These are phyloP conservation scores for Nyctanthes arbortristis DNA, from an alignment of 257 asterid genomes.

Conservation along the genomic window DNA sequence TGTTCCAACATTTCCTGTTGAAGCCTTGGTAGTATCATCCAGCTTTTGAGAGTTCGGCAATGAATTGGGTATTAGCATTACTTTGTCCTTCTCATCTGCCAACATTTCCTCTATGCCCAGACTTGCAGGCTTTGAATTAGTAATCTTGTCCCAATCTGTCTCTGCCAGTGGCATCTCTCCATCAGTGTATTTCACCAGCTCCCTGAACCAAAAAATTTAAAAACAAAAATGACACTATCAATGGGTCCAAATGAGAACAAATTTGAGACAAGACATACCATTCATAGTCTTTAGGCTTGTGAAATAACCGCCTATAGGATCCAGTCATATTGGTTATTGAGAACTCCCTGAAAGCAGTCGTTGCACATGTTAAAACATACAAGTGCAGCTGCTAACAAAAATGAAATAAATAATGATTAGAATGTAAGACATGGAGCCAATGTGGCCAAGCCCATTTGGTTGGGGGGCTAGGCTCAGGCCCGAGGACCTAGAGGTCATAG, in stretches of 20 bases:
- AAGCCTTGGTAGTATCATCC: slow-evolving; percentile 22
- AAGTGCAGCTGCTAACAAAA: slow-evolving; percentile 13
- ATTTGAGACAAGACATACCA: slow-evolving; percentile 52
- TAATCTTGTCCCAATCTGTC: slow-evolving; percentile 76
- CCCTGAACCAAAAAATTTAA: slow-evolving; percentile 47
- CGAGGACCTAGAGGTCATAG: too few species aligned
- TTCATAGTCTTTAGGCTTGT: slow-evolving; percentile 81
- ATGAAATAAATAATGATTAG: background rate
- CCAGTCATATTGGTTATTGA: slow-evolving; percentile 87
- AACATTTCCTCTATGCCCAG: slow-evolving; percentile 30
- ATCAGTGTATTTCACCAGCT: slow-evolving; percentile 72
- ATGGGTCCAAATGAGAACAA: slow-evolving; percentile 13
- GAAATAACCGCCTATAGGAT: slow-evolving; percentile 86
- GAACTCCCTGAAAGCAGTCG: slow-evolving; percentile 66
- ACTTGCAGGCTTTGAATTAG: slow-evolving; percentile 38
- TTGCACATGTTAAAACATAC: slow-evolving; percentile 7
- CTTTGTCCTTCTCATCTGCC: slow-evolving; percentile 19
- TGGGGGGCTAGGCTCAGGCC: too few species aligned
- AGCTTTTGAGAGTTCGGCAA: slow-evolving; percentile 26
- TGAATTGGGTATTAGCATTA: slow-evolving; percentile 22
- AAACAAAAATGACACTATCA: slow-evolving; percentile 18
- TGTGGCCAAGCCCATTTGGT: too few species aligned
- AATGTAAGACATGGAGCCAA: background rate
- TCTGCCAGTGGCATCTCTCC: slow-evolving; percentile 65
- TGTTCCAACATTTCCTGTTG: slow-evolving; percentile 21